A percentile compares a stretch with the other conserved stretches of the same genome.
Evolutionary conservation across 2,329 filamentous ascomycete species (phyloP).

Genomic region (Diaporthe velutina): DNA sequence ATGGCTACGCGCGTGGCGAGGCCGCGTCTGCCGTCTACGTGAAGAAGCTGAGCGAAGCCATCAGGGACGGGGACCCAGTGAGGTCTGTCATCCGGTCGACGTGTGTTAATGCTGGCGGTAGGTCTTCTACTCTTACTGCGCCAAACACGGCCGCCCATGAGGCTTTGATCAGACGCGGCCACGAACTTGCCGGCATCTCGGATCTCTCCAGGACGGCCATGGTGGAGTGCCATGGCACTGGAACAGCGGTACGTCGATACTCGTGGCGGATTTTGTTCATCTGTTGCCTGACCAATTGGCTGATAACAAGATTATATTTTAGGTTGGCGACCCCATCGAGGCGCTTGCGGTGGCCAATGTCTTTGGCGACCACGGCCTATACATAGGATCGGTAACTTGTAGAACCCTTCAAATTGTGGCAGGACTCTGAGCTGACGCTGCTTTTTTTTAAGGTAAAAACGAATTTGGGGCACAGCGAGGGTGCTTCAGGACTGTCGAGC

Average conservation of each 20-base stretch:
- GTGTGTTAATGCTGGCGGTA: conserved; percentile 58
- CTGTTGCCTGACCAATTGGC: not conserved
- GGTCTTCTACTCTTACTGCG: conserved; percentile 53
- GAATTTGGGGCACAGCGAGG: conserved; percentile 59
- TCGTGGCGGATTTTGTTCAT: not conserved
- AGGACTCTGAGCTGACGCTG: not conserved
- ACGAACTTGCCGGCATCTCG: conserved; percentile 46
- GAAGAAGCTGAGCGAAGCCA: conserved; percentile 60
- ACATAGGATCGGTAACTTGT: conserved; percentile 47
- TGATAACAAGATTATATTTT: not conserved
- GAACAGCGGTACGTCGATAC: conserved; percentile 43
- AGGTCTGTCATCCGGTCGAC: conserved; percentile 55
- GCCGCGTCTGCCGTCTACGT: conserved; percentile 58
- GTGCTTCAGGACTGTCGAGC: conserved; percentile 55
- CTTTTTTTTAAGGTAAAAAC: conserved; percentile 48
- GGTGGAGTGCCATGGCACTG: conserved; percentile 52
- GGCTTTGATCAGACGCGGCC: conserved; percentile 48
- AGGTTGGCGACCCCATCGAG: conserved; percentile 50
- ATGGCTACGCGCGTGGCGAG: conserved; percentile 66
- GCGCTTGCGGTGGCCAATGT: conserved; percentile 48
- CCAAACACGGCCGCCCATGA: conserved; percentile 53
- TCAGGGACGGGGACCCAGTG: conserved; percentile 60
- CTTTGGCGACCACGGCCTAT: conserved; percentile 45
- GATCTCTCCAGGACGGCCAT: conserved; percentile 47
- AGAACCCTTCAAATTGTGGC: not conserved